phyloP scores from a whole-genome alignment of 805 yeast genomes.

The Wickerhamiella bombiphila region DNA sequence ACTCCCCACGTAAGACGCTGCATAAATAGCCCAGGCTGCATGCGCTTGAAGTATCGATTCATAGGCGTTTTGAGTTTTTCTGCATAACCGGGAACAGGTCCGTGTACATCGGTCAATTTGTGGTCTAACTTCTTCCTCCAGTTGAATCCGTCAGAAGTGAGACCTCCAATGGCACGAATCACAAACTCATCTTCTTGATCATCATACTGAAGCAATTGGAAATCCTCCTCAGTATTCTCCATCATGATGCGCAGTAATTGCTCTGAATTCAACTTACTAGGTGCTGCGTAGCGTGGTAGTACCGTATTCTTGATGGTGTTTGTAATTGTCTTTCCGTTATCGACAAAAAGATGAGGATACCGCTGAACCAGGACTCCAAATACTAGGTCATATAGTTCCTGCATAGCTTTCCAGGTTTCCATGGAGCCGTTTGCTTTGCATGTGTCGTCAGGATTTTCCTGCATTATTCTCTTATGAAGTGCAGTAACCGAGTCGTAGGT shows the following conservation, averaged over 20 bases:
- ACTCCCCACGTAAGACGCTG: constrained; percentile 58
- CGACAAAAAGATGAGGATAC: constrained; percentile 39
- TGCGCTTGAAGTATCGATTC: constrained; percentile 49
- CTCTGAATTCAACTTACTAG: constrained; percentile 1
- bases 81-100: constrained; percentile 57
- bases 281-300: constrained; percentile 6
- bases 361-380: constrained; percentile 30
- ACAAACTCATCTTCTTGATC: constrained; percentile 26
- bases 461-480: constrained; percentile 25
- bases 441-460: constrained; percentile 11
- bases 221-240: constrained; percentile 46
- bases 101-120: constrained; percentile 48
- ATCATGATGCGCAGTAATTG: constrained; percentile 7
- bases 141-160: constrained; percentile 62
- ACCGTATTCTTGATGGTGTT: constrained; percentile 3
- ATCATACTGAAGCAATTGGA: constrained; percentile 40
- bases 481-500: constrained; percentile 36
- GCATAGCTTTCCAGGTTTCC: constrained; percentile 21
- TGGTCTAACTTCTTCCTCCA: constrained; percentile 39
- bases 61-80: constrained; percentile 43
- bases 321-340: constrained; percentile 7
- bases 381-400: constrained; percentile 35
- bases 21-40: constrained; percentile 40
- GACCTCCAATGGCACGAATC: constrained; percentile 40
- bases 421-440: constrained; percentile 4